Conservation (phyloP, 345 rosid genomes). For the Citrus glauca region DNA sequence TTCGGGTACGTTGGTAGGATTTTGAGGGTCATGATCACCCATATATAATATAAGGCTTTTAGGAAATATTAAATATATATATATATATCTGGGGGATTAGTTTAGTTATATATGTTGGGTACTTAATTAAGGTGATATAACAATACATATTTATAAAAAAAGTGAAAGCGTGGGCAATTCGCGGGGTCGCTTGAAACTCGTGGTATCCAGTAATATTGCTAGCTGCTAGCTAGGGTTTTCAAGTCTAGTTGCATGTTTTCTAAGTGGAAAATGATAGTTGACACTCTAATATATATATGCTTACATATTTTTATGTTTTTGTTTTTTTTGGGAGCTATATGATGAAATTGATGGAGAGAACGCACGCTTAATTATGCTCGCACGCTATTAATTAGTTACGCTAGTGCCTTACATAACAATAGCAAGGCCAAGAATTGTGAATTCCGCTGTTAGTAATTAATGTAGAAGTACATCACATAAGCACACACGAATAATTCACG, state of each 20-base stretch:
- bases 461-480: too few species aligned
- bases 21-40: constrained; percentile 27
- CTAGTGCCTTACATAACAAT: too few species aligned
- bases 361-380: neutral
- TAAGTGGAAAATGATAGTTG: constrained; percentile 4
- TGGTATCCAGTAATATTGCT: constrained; percentile 4
- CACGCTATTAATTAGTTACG: too few species aligned
- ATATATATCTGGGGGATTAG: neutral
- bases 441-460: too few species aligned
- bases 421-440: too few species aligned
- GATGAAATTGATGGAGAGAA: neutral
- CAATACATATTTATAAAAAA: neutral
- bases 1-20: constrained; percentile 27
- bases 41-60: neutral
- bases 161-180: constrained; percentile 50
- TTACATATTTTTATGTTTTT: too few species aligned
- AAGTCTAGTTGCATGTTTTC: neutral
- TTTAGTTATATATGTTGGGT: neutral
- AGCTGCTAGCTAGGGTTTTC: neutral
- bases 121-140: neutral
- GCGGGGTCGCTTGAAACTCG: constrained; percentile 21
- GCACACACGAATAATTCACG: too few species aligned
- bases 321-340: neutral
- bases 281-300: neutral
- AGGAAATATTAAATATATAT: neutral